Conservation (phyloP, 148 eudicot genomes). For the Rhododendron ferrugineum region DNA sequence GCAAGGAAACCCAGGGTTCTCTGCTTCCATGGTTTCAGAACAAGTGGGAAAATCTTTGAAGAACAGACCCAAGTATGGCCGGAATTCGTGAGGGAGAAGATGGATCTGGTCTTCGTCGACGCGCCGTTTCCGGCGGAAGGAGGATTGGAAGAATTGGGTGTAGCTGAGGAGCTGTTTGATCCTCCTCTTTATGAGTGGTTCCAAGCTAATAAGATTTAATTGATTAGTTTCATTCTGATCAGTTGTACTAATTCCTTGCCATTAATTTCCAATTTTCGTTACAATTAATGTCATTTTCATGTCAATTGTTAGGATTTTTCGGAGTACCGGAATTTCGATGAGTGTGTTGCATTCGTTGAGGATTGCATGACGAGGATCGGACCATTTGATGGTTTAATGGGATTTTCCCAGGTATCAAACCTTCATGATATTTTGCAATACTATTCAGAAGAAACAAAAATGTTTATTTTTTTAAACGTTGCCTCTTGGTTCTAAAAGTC, state of each 20-base stretch:
- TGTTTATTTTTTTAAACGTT: background rate
- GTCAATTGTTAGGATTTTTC: background rate
- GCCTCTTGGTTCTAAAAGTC: no score
- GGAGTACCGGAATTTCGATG: conserved; percentile 9
- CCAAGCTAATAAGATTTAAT: background rate
- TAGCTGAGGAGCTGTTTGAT: conserved; percentile 11
- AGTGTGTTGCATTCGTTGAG: conserved; percentile 17
- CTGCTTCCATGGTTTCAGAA: conserved; percentile 20
- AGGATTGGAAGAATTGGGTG: background rate
- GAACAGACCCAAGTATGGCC: conserved; percentile 22
- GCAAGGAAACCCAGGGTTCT: conserved; percentile 20
- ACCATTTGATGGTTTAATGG: conserved; percentile 29
- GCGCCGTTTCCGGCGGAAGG: conserved; percentile 21
- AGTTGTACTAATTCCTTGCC: background rate
- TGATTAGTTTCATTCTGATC: no score
- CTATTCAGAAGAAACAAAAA: background rate
- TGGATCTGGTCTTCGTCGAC: conserved; percentile 27
- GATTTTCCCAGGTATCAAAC: conserved; percentile 18
- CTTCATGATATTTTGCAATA: background rate
- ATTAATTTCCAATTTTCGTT: background rate
- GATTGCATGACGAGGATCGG: conserved; percentile 17
- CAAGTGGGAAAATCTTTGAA: conserved; percentile 19
- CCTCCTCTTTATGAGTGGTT: conserved; percentile 29
- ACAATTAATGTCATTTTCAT: background rate
- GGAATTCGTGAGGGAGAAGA: background rate